phyloP scores from a whole-genome alignment of 1,284 basidiomycete genomes.

The Vanrija sp. region DNA sequence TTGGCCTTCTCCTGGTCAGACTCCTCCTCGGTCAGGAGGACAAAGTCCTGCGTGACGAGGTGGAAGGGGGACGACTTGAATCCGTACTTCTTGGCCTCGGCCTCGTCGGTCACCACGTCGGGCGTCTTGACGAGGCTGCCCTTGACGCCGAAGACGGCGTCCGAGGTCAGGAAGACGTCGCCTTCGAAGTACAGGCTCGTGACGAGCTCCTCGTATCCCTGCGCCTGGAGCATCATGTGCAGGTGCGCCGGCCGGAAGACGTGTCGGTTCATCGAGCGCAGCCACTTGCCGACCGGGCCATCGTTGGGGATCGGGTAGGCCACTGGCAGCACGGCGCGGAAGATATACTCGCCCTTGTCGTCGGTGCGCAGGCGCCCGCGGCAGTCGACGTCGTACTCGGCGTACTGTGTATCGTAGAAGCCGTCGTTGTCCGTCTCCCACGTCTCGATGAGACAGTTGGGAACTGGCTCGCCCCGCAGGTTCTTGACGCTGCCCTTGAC shows the following conservation, averaged over 20 bases:
- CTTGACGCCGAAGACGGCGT: constrained; percentile 27
- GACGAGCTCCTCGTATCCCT: constrained; percentile 66
- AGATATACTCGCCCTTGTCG: constrained; percentile 65
- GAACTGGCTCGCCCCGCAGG: constrained; percentile 64
- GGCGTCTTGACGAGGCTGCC: constrained; percentile 15
- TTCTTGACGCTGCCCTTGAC: constrained; percentile 67
- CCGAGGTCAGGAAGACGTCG: constrained; percentile 48
- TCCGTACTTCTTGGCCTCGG: constrained; percentile 16
- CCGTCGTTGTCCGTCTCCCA: constrained; percentile 72
- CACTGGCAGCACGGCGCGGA: constrained; percentile 70
- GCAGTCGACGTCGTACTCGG: constrained; percentile 62
- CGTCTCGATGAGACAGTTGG: constrained; percentile 67
- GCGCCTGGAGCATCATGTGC: constrained; percentile 64
- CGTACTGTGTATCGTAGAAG: constrained; percentile 63
- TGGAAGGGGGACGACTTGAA: constrained; percentile 15
- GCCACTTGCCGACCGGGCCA: constrained; percentile 67
- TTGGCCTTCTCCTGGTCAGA: constrained; percentile 3
- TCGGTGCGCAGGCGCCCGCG: constrained; percentile 64
- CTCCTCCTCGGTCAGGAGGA: constrained; percentile 19
- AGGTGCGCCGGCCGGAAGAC: constrained; percentile 74
- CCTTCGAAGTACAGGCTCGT: constrained; percentile 72
- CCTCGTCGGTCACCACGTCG: constrained; percentile 11
- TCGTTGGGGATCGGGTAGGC: constrained; percentile 78
- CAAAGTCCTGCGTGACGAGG: constrained; percentile 18
- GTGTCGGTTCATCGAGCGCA: constrained; percentile 62